Evolutionary conservation across 805 yeast species (phyloP), one percentile per base, ranked within the genome.

Genomic region (Pichia ethanolica): DNA sequence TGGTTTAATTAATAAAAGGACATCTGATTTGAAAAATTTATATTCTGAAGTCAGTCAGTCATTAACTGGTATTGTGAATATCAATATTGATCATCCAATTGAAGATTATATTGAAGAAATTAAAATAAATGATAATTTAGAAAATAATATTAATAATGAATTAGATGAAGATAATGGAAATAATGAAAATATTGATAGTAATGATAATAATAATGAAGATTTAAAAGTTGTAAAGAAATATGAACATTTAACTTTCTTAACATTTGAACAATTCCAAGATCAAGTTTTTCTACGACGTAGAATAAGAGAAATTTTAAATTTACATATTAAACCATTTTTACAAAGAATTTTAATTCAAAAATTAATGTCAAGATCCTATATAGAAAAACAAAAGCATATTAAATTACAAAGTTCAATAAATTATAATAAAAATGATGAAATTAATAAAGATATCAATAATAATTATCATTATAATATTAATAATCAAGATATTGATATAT

Each of bases 281-380:
- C 68, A 63, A 51, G 50, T 43, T 4, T 61, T 71, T 38, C 62
- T 81, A 50, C 68, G 86, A 56, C 58, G 60, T 32, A 69, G 77
- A 58, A 80, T 81, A 41, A 79, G 72, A 56, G 63, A 63, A 45
- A 78, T 78, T 47, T 71, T 77, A 45, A 58, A 61, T 4, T 60
- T 72, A 46, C 60, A 62, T 38, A 54, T 78, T 37, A 59, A 64
- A 32, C 77, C 78, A 47, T 51, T 61, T 35, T 70, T 71, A 64
- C 72, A 77, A 54, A 71, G 77, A 50, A 70, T 68, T 57, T 58
- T 83, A 50, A 79, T 82, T 14, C 86, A 85, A 41, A 71, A 75
- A 52, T 65, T 83, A 47, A 83, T 83, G 89, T 81, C 83, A 77
- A 79, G 83, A 7, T 78, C 85, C 42, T 80, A 78, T 52, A 73